phyloP scores from a whole-genome alignment of 176 grass and related monocot genomes.

The Oropetium thomaeum region DNA sequence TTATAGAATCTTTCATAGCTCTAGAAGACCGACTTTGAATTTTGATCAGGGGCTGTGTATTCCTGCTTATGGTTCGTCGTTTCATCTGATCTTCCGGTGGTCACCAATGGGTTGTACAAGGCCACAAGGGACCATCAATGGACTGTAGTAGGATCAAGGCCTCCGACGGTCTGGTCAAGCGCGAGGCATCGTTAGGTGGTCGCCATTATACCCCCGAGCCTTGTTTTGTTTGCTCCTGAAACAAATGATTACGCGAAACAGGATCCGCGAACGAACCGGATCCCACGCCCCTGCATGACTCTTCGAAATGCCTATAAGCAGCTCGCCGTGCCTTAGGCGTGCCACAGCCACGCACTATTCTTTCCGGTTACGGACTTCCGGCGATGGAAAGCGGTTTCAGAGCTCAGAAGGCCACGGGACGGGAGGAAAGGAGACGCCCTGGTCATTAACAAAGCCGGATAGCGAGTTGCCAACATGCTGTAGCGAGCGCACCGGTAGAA shows the following conservation, averaged over 20 bases:
- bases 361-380: no score
- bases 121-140: not conserved
- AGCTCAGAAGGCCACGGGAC: not conserved
- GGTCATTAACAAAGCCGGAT: slow-evolving; percentile 30
- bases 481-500: slow-evolving; percentile 3
- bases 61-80: not conserved
- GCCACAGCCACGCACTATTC: no score
- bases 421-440: not conserved
- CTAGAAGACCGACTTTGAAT: not conserved
- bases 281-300: slow-evolving; percentile 18
- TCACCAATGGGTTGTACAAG: no score
- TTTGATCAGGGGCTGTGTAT: not conserved
- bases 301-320: not conserved
- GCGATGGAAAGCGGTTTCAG: not conserved
- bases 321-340: not conserved
- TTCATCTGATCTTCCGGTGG: not conserved
- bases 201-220: not conserved
- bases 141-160: not conserved
- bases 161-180: slow-evolving; percentile 23
- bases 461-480: slow-evolving; percentile 21
- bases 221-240: not conserved
- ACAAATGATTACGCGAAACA: slow-evolving; percentile 29
- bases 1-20: not conserved
- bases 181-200: not conserved
- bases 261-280: not conserved